Evolutionary conservation across 1,139 yeast species (phyloP).

Genomic region (Hyphopichia burtonii): DNA sequence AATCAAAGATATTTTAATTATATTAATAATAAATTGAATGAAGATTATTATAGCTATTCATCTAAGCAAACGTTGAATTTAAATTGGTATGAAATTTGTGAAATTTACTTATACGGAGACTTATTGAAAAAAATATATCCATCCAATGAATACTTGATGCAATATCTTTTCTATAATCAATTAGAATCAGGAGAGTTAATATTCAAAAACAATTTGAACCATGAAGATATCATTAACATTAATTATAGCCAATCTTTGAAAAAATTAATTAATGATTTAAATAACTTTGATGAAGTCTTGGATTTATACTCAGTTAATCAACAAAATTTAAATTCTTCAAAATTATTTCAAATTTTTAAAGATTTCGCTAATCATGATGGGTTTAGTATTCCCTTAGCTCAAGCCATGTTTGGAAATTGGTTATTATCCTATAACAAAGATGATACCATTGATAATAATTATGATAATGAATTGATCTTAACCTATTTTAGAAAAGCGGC

Average conservation of each 20-base stretch:
- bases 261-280: constrained; percentile 4
- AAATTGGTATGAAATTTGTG: constrained; percentile 10
- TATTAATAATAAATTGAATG: constrained; percentile 3
- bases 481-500: constrained; percentile 18
- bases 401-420: constrained; percentile 25
- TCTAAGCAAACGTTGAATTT: constrained; percentile 6
- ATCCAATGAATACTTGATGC: constrained; percentile 5
- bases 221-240: neutral
- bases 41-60: constrained; percentile 3
- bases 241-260: neutral
- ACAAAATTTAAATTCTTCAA: constrained; percentile 5
- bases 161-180: constrained; percentile 6
- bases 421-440: constrained; percentile 15
- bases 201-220: constrained; percentile 2
- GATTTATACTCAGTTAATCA: constrained; percentile 4
- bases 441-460: constrained; percentile 10
- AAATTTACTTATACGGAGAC: constrained; percentile 11
- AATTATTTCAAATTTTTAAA: constrained; percentile 16
- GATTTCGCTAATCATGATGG: constrained; percentile 14
- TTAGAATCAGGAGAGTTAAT: constrained; percentile 8
- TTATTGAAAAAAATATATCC: constrained; percentile 5
- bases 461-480: constrained; percentile 16
- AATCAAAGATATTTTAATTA: constrained; percentile 3
- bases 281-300: constrained; percentile 5
- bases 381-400: constrained; percentile 21